Conservation (phyloP, 225 moss, liverwort and hornwort species). For the Polytrichum formosum region DNA sequence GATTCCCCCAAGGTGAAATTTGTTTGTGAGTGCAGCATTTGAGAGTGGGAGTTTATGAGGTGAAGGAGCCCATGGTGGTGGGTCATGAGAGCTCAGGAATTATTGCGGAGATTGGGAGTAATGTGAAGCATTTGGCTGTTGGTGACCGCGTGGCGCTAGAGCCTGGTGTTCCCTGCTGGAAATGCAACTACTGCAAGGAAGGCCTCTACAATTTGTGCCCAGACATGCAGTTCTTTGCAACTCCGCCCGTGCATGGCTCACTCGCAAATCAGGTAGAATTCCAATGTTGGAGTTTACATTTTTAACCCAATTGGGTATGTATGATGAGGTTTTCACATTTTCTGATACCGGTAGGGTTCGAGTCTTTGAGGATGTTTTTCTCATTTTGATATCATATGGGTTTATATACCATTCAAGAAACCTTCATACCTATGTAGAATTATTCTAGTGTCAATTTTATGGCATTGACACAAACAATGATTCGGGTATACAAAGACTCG, state of each 20-base stretch:
- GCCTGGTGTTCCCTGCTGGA: slow-evolving; percentile 74
- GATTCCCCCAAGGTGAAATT: no score
- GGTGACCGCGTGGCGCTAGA: slow-evolving; percentile 87
- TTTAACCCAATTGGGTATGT: background rate
- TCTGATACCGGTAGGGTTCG: background rate
- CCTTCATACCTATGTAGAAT: background rate
- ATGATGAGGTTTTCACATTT: background rate
- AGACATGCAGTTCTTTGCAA: slow-evolving; percentile 91
- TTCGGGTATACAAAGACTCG: no score
- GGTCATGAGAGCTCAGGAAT: slow-evolving; percentile 84
- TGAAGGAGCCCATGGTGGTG: slow-evolving; percentile 87
- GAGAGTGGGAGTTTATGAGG: slow-evolving; percentile 44
- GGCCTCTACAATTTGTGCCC: slow-evolving; percentile 78
- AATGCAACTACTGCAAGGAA: slow-evolving; percentile 59
- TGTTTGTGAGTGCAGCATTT: slow-evolving; percentile 19
- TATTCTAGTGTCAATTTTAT: background rate
- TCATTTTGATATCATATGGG: no score
- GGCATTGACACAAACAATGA: no score
- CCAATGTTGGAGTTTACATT: background rate
- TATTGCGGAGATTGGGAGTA: slow-evolving; percentile 61
- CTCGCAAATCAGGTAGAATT: slow-evolving; percentile 61
- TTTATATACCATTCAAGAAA: background rate
- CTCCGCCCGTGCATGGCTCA: slow-evolving; percentile 78
- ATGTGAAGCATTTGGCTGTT: slow-evolving; percentile 47
- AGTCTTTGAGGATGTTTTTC: background rate